These are phyloP conservation scores for Fusarium begoniae DNA, from an alignment of 2,329 filamentous ascomycete species.

Conservation along the genomic window DNA sequence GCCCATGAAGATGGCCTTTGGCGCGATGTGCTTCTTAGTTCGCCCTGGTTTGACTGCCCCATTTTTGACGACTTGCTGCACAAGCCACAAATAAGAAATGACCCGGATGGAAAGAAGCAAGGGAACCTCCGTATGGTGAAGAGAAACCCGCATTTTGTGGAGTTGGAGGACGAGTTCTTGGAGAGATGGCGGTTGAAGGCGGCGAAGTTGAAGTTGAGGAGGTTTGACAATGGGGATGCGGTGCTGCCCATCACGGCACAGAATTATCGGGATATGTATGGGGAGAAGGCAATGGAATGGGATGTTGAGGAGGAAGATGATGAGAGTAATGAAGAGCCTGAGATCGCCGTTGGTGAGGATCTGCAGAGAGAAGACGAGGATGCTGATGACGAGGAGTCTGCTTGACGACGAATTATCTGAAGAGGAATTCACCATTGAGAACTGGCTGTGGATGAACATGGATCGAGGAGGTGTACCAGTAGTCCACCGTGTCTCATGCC, in stretches of 20 bases:
- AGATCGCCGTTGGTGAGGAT: neutral
- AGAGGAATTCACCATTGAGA: neutral
- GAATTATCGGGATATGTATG: neutral
- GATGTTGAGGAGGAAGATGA: neutral
- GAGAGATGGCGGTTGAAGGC: conserved; percentile 37
- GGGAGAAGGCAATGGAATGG: conserved; percentile 9
- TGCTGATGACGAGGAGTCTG: neutral
- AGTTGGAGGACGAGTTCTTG: conserved; percentile 39
- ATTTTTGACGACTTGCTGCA: conserved; percentile 31
- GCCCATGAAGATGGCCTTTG: conserved; percentile 41
- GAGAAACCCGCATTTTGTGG: neutral
- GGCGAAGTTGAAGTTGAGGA: conserved; percentile 30
- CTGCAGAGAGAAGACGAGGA: neutral
- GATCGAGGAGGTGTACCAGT: neutral
- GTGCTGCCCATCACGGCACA: conserved; percentile 21
- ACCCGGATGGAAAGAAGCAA: neutral
- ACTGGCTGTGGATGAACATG: neutral
- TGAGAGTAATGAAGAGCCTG: neutral
- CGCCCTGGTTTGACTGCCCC: conserved; percentile 43
- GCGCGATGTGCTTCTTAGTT: conserved; percentile 31
- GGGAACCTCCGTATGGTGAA: neutral
- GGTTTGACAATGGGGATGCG: conserved; percentile 25
- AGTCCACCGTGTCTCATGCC: neutral
- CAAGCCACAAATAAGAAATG: neutral
- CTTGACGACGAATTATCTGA: neutral